Conservation (phyloP, 345 rosid species). For the Diplotaxis tenuifolia region DNA sequence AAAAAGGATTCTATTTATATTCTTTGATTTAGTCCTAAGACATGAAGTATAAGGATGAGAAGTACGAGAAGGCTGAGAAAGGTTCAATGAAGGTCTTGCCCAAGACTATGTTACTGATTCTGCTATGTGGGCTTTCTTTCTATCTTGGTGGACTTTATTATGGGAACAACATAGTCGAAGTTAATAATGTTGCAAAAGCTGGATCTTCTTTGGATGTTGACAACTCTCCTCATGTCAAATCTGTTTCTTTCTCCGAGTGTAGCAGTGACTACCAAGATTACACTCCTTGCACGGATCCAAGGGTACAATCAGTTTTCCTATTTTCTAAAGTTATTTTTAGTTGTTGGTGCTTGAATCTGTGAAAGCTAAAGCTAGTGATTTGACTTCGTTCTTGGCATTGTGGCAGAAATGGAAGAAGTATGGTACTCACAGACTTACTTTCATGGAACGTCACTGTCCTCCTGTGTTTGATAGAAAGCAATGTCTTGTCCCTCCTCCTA, state of each 20-base stretch:
- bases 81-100: constrained; percentile 48
- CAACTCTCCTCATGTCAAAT: constrained; percentile 54
- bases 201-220: constrained; percentile 46
- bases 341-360: not conserved
- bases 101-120: constrained; percentile 44
- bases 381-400: constrained; percentile 8
- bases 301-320: constrained; percentile 40
- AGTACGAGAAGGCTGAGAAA: constrained; percentile 51
- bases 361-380: not conserved
- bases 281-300: constrained; percentile 99
- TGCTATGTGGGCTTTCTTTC: constrained; percentile 79
- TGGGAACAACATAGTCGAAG: constrained; percentile 47
- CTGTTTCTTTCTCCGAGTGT: constrained; percentile 72
- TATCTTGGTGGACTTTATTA: constrained; percentile 84
- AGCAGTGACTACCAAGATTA: constrained; percentile 79
- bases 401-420: constrained; percentile 93
- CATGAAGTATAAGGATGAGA: constrained; percentile 92
- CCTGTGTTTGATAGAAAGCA: constrained; percentile 81
- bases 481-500: constrained; percentile 95
- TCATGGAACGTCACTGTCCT: constrained; percentile 97
- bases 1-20: not conserved
- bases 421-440: constrained; percentile 75
- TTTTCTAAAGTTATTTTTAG: not conserved
- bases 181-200: constrained; percentile 42
- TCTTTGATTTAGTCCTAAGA: constrained; percentile 7